Evolutionary conservation across 306 rosid genomes (phyloP), one percentile per base, ranked within the genome.

Genomic region (Sicyos edulis): DNA sequence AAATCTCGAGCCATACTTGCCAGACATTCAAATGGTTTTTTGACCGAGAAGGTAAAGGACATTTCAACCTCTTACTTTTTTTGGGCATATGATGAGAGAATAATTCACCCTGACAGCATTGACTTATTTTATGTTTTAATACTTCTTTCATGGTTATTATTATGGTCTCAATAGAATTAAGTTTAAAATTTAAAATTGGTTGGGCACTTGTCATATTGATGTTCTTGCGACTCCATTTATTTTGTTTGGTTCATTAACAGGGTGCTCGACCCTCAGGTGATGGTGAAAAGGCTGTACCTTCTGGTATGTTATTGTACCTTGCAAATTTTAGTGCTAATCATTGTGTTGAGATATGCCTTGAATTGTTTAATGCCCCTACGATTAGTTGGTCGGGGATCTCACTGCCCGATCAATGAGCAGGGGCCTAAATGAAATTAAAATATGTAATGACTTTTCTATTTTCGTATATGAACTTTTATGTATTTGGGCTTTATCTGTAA

Each of bases 11-110:
- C 82, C 50, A 49, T 93, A 78, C 83, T 93, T 87, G 89, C 92
- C 20, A 86, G 99, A 82, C 95, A 81, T 76, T 85, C 80, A 73
- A 93, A 93, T 81, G 97, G 99, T 26, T 83, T 88, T 44, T 83
- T 85, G 78, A 22, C 86, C 75, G 99, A 93, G 72, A 88, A 83
- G 96, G 99, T 93, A 44, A 42, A 9, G 11, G 11, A 42, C 47
- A 42, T 42, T 42, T 42, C 47, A 42, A 42, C 47, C 47, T 42
- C 12, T 37, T 37, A 5, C 44, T 42, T 42, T 42, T 42, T 42
- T 42, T 75, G 78, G 55, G 72, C 70, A 76, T 63, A 19, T 40
- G 10, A 63, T n/a, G 21, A 17, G 42, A 20, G 16, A 53, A 4
- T 22, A 15, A 52, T 26, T 49, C 22, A 26, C 24, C 5, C 4